Evolutionary conservation across 2,329 filamentous ascomycete genomes (phyloP).

Genomic region (Chaetothyriales sp.): DNA sequence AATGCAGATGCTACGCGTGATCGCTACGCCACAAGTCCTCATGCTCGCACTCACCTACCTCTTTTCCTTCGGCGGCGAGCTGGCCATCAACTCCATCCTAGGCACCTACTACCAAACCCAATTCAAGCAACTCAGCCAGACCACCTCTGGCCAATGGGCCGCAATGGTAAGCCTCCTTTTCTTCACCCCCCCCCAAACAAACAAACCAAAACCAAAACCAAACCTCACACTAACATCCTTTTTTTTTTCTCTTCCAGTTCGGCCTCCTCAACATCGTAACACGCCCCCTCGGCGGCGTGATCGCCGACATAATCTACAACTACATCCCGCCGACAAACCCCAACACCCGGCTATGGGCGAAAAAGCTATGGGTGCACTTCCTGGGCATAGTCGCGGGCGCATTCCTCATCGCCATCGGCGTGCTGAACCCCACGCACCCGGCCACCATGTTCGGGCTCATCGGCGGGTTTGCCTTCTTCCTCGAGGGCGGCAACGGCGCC

Average conservation of each 20-base stretch:
- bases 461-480: constrained; percentile 62
- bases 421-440: constrained; percentile 46
- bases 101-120: constrained; percentile 44
- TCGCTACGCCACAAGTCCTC: constrained; percentile 45
- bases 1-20: constrained; percentile 45
- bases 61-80: constrained; percentile 45
- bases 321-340: constrained; percentile 7
- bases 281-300: constrained; percentile 34
- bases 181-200: constrained; percentile 27
- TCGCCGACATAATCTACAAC: constrained; percentile 42
- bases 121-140: constrained; percentile 40
- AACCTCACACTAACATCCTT: too few species aligned
- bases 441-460: constrained; percentile 61
- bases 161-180: constrained; percentile 40
- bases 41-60: constrained; percentile 41
- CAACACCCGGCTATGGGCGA: constrained; percentile 40
- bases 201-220: too few species aligned
- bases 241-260: constrained; percentile 18
- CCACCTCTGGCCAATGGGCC: constrained; percentile 39
- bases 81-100: constrained; percentile 46
- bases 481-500: constrained; percentile 71
- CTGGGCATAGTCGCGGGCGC: constrained; percentile 42
- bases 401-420: constrained; percentile 48
- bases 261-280: constrained; percentile 37
- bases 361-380: constrained; percentile 47